Conservation (phyloP, 1,284 basidiomycete genomes). For the Exsudoporus floridanus region DNA sequence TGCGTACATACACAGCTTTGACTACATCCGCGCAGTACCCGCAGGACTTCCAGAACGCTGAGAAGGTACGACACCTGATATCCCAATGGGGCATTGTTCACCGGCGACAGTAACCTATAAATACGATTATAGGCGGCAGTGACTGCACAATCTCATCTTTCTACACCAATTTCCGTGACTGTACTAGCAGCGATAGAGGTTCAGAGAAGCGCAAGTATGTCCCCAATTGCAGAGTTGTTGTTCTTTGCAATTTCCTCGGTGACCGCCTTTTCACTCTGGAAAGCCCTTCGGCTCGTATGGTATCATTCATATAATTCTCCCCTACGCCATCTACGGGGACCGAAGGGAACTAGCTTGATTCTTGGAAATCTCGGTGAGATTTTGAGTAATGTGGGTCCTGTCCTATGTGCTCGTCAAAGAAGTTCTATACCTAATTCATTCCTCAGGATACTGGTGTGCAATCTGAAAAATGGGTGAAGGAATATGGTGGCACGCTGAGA, state of each 20-base stretch:
- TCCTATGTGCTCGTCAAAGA: neutral
- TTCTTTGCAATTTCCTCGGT: neutral
- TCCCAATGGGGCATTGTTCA: no score
- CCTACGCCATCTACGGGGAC: constrained; percentile 10
- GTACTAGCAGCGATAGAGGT: no score
- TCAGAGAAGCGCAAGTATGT: neutral
- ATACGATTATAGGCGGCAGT: no score
- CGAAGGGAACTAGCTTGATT: constrained; percentile 7
- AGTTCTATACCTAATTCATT: neutral
- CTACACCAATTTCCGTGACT: neutral
- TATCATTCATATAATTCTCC: neutral
- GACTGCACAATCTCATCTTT: no score
- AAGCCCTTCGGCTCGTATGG: neutral
- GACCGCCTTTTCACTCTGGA: constrained; percentile 4
- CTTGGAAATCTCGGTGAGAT: constrained; percentile 11
- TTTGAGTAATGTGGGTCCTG: constrained; percentile 6
- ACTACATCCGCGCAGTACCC: no score
- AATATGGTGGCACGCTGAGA: constrained; percentile 53
- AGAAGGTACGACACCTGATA: no score
- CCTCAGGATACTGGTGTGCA: constrained; percentile 2
- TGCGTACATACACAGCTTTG: no score
- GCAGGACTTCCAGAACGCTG: no score
- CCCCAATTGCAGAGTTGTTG: neutral
- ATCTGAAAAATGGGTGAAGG: constrained; percentile 42
- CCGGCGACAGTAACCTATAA: no score